Base-by-base conservation (phyloP, 2,329 filamentous ascomycete genomes). In the Simplicillium sp. region DNA sequence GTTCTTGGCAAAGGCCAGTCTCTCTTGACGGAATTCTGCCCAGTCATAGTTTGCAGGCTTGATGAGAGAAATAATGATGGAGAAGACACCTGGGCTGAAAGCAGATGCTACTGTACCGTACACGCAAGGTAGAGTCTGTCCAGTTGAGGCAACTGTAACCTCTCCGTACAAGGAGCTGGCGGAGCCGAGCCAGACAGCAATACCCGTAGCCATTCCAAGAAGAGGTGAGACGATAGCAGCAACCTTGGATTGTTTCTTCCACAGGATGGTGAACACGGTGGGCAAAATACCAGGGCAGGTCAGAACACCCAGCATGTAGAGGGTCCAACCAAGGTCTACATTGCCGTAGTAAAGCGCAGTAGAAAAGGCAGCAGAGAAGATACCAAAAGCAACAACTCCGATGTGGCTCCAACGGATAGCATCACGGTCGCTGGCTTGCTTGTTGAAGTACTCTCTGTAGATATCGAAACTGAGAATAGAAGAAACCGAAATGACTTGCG, bases 401-500 rank as follows among this genome's bases (percentile, higher is more conserved):
- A 68, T 65, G 44, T 76, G 72, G 37, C 65, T 71, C 56, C 67
- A 68, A 0, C 64, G 64, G 32, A 76, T 75, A 0, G 73, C 58
- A 25, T 75, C 66, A 0, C 53, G 50, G 40, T 75, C 70, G 0
- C 61, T 65, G 0, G 71, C 71, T 0, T 44, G 43, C 3, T 54
- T 58, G 39, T 72, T 71, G 46, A 72, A 57, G 44, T 75, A 73
- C 13, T 64, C 64, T 0, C 68, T 59, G 48, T 74, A 75, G 2
- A 75, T 68, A 35, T 75, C 71, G 38, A 74, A 75, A 36, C 64
- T 68, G 37, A 75, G 64, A 38, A 75, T 74, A 0, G 69, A 72
- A 4, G 66, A 70, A 2, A 73, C 69, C 1, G 71, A 68, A 37
- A 75, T 73, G 2, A 74, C 64, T 35, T 74, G 69, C 1, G 71